These are phyloP conservation scores for Phanerodontia chrysosporium DNA, from an alignment of 768 basidiomycete genomes.

Conservation along the genomic window DNA sequence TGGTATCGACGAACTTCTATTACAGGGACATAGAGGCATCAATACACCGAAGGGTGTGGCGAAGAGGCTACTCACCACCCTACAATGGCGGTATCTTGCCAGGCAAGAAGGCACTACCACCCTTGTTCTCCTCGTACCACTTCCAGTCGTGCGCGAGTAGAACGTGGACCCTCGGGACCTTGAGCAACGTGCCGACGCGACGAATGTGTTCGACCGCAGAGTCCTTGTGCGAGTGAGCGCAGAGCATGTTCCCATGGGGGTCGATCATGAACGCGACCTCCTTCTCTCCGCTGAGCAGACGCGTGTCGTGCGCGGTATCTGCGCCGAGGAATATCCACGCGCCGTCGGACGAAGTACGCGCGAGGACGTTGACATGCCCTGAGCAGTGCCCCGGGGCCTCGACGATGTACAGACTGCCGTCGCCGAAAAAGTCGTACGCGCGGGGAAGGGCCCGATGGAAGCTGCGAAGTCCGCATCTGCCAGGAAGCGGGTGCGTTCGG, in stretches of 20 bases:
- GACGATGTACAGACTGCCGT: slow-evolving; percentile 56
- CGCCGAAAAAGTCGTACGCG: slow-evolving; percentile 51
- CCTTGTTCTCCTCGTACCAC: slow-evolving; percentile 7
- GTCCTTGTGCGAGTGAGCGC: background rate
- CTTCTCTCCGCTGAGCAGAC: slow-evolving; percentile 44
- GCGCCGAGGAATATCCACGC: slow-evolving; percentile 53
- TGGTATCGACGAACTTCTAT: no score
- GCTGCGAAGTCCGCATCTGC: slow-evolving; percentile 29
- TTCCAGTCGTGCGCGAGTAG: slow-evolving; percentile 2
- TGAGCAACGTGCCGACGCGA: background rate
- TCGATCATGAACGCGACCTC: slow-evolving; percentile 33
- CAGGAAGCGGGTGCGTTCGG: slow-evolving; percentile 1
- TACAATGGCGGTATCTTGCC: background rate
- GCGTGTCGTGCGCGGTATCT: slow-evolving; percentile 53
- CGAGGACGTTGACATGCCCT: slow-evolving; percentile 53
- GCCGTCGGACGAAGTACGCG: slow-evolving; percentile 48
- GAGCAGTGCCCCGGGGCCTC: slow-evolving; percentile 54
- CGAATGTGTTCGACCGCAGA: background rate
- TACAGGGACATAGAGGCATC: no score
- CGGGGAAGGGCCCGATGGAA: slow-evolving; percentile 47
- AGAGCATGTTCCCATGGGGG: background rate
- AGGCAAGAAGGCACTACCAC: background rate
- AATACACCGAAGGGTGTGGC: no score
- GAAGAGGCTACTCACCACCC: background rate
- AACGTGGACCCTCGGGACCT: background rate